phyloP scores from a whole-genome alignment of 1,284 basidiomycete species.

The Meira miltonrushii region DNA sequence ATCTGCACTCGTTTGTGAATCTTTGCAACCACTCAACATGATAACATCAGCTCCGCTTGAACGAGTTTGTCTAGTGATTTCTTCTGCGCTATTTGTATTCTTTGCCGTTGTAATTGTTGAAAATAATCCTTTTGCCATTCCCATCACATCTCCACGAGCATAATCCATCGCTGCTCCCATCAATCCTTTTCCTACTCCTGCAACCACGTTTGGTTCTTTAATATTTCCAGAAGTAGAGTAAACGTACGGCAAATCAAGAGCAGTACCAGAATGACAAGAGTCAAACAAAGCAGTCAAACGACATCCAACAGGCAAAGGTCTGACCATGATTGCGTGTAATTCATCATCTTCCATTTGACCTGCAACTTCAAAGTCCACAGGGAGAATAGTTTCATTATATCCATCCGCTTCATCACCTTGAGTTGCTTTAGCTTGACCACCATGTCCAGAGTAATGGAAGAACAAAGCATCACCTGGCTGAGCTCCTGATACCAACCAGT shows the following conservation, averaged over 20 bases:
- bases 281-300: slow-evolving; percentile 42
- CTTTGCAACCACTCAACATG: slow-evolving; percentile 65
- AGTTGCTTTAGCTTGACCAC: slow-evolving; percentile 47
- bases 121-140: slow-evolving; percentile 55
- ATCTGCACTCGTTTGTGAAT: slow-evolving; percentile 87
- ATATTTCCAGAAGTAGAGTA: slow-evolving; percentile 89
- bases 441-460: slow-evolving; percentile 50
- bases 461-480: slow-evolving; percentile 49
- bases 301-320: slow-evolving; percentile 45
- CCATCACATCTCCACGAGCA: slow-evolving; percentile 69
- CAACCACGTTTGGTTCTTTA: slow-evolving; percentile 68
- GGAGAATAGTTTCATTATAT: slow-evolving; percentile 52
- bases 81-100: slow-evolving; percentile 60
- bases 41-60: slow-evolving; percentile 72
- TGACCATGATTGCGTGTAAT: slow-evolving; percentile 48
- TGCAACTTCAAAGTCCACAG: slow-evolving; percentile 45
- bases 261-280: slow-evolving; percentile 52
- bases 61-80: slow-evolving; percentile 64
- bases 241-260: slow-evolving; percentile 50
- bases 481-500: slow-evolving; percentile 49
- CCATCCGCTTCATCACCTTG: slow-evolving; percentile 52
- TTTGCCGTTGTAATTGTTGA: slow-evolving; percentile 54
- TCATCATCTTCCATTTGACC: slow-evolving; percentile 53
- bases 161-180: slow-evolving; percentile 63
- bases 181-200: slow-evolving; percentile 47